Base-by-base conservation (phyloP, 805 yeast genomes). In the Lachancea meyersii region DNA sequence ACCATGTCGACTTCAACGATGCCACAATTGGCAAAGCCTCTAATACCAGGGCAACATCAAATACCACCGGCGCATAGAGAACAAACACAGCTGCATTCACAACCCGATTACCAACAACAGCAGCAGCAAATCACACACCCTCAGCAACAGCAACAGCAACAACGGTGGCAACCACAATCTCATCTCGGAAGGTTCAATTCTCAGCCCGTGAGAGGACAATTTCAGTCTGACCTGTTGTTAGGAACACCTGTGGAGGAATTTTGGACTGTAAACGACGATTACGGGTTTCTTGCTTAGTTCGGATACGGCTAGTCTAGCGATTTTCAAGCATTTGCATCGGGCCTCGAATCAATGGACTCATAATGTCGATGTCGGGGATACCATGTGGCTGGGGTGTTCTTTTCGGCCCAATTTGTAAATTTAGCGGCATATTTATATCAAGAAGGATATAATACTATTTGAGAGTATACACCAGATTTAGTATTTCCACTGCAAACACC, bases 221-320 rank as follows among this genome's bases (percentile, higher is more conserved):
- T 39, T 43, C 53, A 22, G n/a, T 31, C 34, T 32, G 46, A 35
- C 40, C 36, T 31, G 23, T 41, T 42, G 22, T 43, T 28, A 14
- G 45, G 48, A 9, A 40, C 60, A 3, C 68, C 67, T 2, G 68
- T 58, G 5, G 77, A 73, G 43, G 76, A 72, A 38, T 67, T 72
- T 38, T 72, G 77, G 76, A 63, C 67, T 6, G 65, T 64, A n/a
- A 67, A 68, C 39, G 73, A 69, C 44, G 76, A 72, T 47, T 70
- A 71, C 47, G 76, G 76, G 6, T 73, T 73, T 47, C 48, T 71
- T 26, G 69, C 75, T 4, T 69, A 48, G 47, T 30, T 10, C 32
- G 13, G 5, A 4, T 10, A 10, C n/a, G n/a, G n/a, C n/a, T n/a
- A n/a, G n/a, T n/a, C n/a, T n/a, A n/a, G n/a, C n/a, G n/a, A n/a